Base-by-base conservation (phyloP, 2,329 filamentous ascomycete species). In the Talaromyces sp. region DNA sequence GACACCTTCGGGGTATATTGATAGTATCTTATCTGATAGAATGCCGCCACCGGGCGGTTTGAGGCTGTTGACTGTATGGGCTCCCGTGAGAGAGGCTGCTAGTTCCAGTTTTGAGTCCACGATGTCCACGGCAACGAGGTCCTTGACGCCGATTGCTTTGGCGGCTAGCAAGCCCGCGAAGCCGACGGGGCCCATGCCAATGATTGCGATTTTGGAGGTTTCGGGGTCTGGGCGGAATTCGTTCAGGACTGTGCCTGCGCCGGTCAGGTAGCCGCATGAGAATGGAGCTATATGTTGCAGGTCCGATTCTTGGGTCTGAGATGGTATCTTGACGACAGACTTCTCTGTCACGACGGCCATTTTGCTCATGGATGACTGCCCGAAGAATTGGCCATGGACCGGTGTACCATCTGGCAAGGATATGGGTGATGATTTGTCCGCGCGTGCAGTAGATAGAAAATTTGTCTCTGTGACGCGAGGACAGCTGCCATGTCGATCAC, bases 251-350 rank as follows among this genome's bases (percentile, higher is more conserved):
- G 56, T 58, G 17, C 56, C 56, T 25, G 56, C 56, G 33, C 56
- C 56, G 22, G 56, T 58, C 19, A 58, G 17, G 25, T 58, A 58
- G 37, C 56, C 56, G n/a, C 56, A 58, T 43, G 56, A 58, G 22
- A 43, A 41, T 1, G 35, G 19, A 4, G 37, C 56, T 10, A 58
- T 22, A 58, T 58, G 31, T 4, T 39, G 56, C 22, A 58, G 19
- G 31, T 58, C 56, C 1, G 19, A 5, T 3, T 13, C 19, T 8
- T 27, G 35, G 7, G 22, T 58, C 17, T 41, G 17, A 43, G 37
- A 2, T 1, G 56, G 56, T 7, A 58, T 27, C 3, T 43, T 58
- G 19, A 58, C 35, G 3, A 58, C 39, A 22, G 56, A 58, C 8
- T 58, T 31, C 7, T 58, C 56, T 13, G 56, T 31, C 13, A 58